Evolutionary conservation across 2,329 filamentous ascomycete species (phyloP), one percentile per base, ranked within the genome.

Genomic region (Moelleriella libera): DNA sequence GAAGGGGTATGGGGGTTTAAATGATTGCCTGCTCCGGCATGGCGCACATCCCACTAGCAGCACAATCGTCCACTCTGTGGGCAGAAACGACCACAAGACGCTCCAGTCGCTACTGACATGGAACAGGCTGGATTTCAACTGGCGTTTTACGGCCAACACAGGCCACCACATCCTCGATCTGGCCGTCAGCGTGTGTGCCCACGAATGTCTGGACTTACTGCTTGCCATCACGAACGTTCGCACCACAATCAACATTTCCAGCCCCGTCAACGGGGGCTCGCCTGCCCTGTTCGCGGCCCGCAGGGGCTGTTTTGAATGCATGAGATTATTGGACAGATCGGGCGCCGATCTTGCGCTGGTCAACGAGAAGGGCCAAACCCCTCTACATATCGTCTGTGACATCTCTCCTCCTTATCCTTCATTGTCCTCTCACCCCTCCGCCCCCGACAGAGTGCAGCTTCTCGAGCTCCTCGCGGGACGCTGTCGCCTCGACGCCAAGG

Each of bases 251-350:
- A 5, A 46, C 41, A 12, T 31, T 3, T 44, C 30, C 11, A 48
- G 47, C 40, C 10, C n/a, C 6, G 32, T 48, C 41, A 48, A 48
- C 21, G 30, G 31, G 5, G 47, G 47, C 10, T 45, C 44, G 12
- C 47, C 43, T n/a, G 47, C 41, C 5, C 39, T 45, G 30, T 34
- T 37, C 14, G 47, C 47, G 12, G 47, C 44, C 5, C 21, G 43
- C 34, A n/a, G 28, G 11, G 12, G 30, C 21, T 34, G 44, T 4
- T 5, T 5, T 10, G 5, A n/a, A 21, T 37, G 39, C 31, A 30
- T 48, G 0, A 10, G 29, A n/a, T 34, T 34, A 5, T 11, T 48
- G 44, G 11, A 30, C 8, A 9, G 28, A 14, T 12, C 45, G 5
- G 47, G 44, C n/a, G 44, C 44, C 12, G 40, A 45, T 10, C 11